Conservation (phyloP, 345 rosid species). For the Toxicodendron radicans region DNA sequence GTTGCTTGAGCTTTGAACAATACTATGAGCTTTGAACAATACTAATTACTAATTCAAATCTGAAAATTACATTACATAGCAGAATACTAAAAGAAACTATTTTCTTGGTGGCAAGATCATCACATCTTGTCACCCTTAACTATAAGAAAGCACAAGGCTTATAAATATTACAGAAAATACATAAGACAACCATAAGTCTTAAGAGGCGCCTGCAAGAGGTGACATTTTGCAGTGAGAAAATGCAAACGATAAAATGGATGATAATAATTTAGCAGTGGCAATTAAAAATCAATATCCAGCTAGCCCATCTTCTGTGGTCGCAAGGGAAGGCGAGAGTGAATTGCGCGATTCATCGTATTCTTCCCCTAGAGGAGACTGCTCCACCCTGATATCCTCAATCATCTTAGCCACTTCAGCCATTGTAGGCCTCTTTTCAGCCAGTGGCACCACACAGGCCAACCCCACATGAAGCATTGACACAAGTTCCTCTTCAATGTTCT, state of each 20-base stretch:
- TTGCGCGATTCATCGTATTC: slow-evolving; percentile 88
- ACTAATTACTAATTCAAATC: background rate
- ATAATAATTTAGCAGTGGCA: background rate
- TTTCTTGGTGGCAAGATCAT: background rate
- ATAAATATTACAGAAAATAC: slow-evolving; percentile 6
- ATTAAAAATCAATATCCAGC: slow-evolving; percentile 33
- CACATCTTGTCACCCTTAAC: slow-evolving; percentile 2
- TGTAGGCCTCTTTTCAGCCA: slow-evolving; percentile 82
- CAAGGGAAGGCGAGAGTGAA: slow-evolving; percentile 85
- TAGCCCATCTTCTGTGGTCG: slow-evolving; percentile 80
- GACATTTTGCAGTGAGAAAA: slow-evolving; percentile 29
- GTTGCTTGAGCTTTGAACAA: background rate
- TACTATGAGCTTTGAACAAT: slow-evolving; percentile 3
- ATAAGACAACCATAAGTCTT: slow-evolving; percentile 11
- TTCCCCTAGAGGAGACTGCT: slow-evolving; percentile 92
- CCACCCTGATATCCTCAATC: slow-evolving; percentile 89
- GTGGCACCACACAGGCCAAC: slow-evolving; percentile 70
- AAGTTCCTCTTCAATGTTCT: slow-evolving; percentile 90
- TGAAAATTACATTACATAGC: slow-evolving; percentile 11
- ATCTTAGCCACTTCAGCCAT: slow-evolving; percentile 83
- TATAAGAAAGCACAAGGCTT: background rate
- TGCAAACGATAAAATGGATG: slow-evolving; percentile 15
- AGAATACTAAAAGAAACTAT: slow-evolving; percentile 3
- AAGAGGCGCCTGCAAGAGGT: background rate
- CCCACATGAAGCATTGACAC: slow-evolving; percentile 92